Conservation (phyloP, 2,329 filamentous ascomycete genomes). For the Pseudohalonectria lignicola region DNA sequence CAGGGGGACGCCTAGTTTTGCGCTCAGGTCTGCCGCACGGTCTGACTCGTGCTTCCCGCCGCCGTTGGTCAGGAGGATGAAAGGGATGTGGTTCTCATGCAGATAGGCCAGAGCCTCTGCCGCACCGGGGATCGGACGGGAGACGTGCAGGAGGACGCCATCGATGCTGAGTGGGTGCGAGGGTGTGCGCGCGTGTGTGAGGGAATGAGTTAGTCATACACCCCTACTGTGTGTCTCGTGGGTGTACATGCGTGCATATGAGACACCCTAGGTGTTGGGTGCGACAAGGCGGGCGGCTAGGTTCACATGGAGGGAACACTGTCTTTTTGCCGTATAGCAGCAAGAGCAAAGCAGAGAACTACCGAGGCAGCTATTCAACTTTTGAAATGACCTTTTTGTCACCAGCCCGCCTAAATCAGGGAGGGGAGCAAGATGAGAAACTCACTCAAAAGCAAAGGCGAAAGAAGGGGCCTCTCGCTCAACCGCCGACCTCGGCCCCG, state of each 20-base stretch:
- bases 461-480: slow-evolving; percentile 15
- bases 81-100: slow-evolving; percentile 66
- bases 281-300: too few relatives aligned
- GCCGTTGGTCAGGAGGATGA: slow-evolving; percentile 92
- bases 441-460: slow-evolving; percentile 30
- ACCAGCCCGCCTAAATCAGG: too few relatives aligned
- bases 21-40: slow-evolving; percentile 58
- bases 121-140: slow-evolving; percentile 69
- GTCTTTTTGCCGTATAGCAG: too few relatives aligned
- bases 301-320: too few relatives aligned
- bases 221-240: not conserved
- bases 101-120: slow-evolving; percentile 62
- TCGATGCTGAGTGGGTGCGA: slow-evolving; percentile 49
- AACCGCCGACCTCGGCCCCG: not conserved
- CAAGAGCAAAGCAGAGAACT: too few relatives aligned
- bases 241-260: not conserved
- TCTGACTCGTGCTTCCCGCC: slow-evolving; percentile 75
- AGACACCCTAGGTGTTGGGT: too few relatives aligned
- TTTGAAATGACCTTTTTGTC: too few relatives aligned
- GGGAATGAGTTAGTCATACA: too few relatives aligned
- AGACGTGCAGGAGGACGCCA: slow-evolving; percentile 82
- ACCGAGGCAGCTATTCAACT: too few relatives aligned
- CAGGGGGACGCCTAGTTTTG: slow-evolving; percentile 53
- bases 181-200: not conserved
- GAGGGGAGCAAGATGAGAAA: slow-evolving; percentile 3